Evolutionary conservation across 2,329 filamentous ascomycete genomes (phyloP), one percentile per base, ranked within the genome.

Genomic region (Colletotrichum sidae): DNA sequence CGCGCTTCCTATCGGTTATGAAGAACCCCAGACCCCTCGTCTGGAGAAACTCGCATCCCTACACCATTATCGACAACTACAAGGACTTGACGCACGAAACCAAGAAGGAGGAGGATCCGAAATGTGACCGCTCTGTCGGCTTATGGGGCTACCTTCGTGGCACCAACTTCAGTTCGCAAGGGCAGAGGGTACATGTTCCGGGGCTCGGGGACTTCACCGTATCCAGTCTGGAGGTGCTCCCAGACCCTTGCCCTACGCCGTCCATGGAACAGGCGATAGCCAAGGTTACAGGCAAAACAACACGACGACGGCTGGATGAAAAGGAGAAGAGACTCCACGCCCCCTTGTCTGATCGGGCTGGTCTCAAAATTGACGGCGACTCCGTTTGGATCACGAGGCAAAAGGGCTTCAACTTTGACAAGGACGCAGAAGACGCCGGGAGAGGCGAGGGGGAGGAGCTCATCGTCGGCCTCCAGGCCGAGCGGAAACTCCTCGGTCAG

Each of bases 311-410:
- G 61, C 81, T 99, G 12, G 96, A 96, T 38, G 96, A 99, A 75
- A 99, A 98, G 79, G 95, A 99, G 75, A 97, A 97, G 80, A 88
- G 96, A 71, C 82, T 99, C 6, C 96, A 97, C 78, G 96, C 96
- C 3, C 96, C 96, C 39, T 98, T 99, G 95, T 97, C 94, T 34
- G 96, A 99, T 78, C 94, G 97, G 39, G 96, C 94, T 69, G 96
- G 96, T 72, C 88, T 99, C 11, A 90, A 98, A 75, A 95, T 99
- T 55, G 96, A 99, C 70, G 97, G 97, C 67, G 96, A 99, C 78
- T 94, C 95, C 8, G 94, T 99, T 42, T 99, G 97, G 81, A 97
- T 90, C 66, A 90, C 88, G 9, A 81, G 86, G 61, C 87, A 90
- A 55, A 90, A 89, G 71, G 88, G 88, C 0, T 91, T 91, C 71